These are phyloP conservation scores for Agaricus blazei DNA, from an alignment of 768 basidiomycete genomes.

Conservation along the genomic window DNA sequence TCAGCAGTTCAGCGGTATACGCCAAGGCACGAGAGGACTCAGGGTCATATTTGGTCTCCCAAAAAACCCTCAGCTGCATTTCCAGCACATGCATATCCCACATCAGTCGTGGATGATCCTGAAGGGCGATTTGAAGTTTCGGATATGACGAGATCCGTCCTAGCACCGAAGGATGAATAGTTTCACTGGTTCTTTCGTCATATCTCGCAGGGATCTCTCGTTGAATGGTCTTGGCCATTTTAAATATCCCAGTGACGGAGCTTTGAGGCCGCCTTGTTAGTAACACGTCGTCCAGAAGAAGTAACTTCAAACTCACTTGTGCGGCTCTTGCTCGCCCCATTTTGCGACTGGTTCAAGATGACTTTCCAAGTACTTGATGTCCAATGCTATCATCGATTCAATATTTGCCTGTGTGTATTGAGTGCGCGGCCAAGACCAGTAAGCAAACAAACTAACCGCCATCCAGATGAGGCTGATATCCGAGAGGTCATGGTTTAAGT, in stretches of 20 bases:
- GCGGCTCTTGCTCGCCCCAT: conserved; percentile 61
- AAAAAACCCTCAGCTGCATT: conserved; percentile 38
- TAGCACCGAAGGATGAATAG: conserved; percentile 56
- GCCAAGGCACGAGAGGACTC: conserved; percentile 16
- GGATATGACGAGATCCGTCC: conserved; percentile 33
- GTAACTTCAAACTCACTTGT: conserved; percentile 44
- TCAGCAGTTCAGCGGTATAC: conserved; percentile 14
- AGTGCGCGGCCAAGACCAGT: neutral
- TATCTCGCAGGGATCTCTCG: conserved; percentile 42
- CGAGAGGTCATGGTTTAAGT: conserved; percentile 59
- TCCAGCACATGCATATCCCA: conserved; percentile 45
- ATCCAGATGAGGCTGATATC: conserved; percentile 64
- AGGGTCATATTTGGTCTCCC: conserved; percentile 33
- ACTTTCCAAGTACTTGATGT: conserved; percentile 45
- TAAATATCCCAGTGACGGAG: conserved; percentile 50
- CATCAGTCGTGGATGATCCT: conserved; percentile 40
- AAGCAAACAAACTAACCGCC: conserved; percentile 31
- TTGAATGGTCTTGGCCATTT: conserved; percentile 35
- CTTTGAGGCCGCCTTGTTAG: conserved; percentile 23
- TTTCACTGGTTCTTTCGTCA: conserved; percentile 49
- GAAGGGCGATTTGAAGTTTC: conserved; percentile 28
- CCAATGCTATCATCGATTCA: conserved; percentile 48
- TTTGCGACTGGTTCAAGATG: conserved; percentile 46
- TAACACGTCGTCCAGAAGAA: neutral
- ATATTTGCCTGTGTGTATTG: conserved; percentile 44